Percentiles rank a stretch among this genome's conserved stretches.
These are phyloP conservation scores for Actinomortierella wolfii DNA, from an alignment of 371 early-diverging fungal species.

Conservation along the genomic window DNA sequence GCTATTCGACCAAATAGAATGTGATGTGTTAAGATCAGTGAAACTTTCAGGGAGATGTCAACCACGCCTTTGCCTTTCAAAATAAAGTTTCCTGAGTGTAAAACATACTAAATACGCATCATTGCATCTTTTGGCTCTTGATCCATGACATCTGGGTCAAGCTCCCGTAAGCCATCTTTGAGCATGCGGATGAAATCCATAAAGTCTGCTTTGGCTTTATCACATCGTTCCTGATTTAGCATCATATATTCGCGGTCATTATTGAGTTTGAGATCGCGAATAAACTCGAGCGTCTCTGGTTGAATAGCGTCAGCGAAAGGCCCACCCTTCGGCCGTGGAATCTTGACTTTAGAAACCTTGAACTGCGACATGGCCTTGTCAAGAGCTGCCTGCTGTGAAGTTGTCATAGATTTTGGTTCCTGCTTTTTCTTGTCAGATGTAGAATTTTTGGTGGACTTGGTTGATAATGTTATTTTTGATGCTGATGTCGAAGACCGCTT, in stretches of 20 bases:
- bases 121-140: conserved; percentile 56
- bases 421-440: too few species aligned
- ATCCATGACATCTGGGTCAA: conserved; percentile 52
- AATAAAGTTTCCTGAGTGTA: too few species aligned
- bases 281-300: conserved; percentile 53
- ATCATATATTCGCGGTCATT: conserved; percentile 61
- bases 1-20: too few species aligned
- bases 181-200: conserved; percentile 55
- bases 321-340: conserved; percentile 52
- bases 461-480: too few species aligned
- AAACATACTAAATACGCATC: conserved; percentile 53
- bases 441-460: too few species aligned
- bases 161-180: conserved; percentile 48
- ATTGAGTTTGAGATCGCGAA: conserved; percentile 53
- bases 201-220: conserved; percentile 50
- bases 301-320: conserved; percentile 60
- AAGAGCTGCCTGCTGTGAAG: too few species aligned
- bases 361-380: conserved; percentile 2
- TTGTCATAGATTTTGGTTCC: too few species aligned
- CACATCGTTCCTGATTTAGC: conserved; percentile 49
- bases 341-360: conserved; percentile 16
- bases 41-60: too few species aligned
- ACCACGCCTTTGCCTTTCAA: too few species aligned
- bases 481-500: too few species aligned
- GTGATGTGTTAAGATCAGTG: too few species aligned